A percentile compares a stretch with the other conserved stretches of the same genome.
phyloP scores from a whole-genome alignment of 192 early-diverging fungal species.

The Backusella morwellensis region DNA sequence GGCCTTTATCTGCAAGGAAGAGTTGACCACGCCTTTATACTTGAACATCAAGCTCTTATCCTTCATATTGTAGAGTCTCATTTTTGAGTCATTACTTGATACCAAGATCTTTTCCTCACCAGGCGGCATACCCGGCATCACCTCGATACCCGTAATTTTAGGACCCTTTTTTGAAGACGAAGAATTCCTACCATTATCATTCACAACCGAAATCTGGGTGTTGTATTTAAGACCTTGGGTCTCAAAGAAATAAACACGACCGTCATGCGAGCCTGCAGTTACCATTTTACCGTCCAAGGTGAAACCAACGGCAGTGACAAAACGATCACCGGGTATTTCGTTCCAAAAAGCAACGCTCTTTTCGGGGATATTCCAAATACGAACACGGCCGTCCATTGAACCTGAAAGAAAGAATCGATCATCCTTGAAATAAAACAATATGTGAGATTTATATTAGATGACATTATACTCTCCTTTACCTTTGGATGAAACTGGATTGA shows the following conservation, averaged over 20 bases:
- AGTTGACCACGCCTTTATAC: conserved; percentile 74
- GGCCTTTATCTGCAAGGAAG: conserved; percentile 64
- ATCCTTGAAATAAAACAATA: conserved; percentile 16
- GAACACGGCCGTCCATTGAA: conserved; percentile 70
- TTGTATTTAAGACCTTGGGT: conserved; percentile 70
- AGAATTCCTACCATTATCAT: conserved; percentile 20
- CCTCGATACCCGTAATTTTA: conserved; percentile 81
- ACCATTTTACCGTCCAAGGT: conserved; percentile 62
- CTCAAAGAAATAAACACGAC: conserved; percentile 78
- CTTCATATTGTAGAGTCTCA: conserved; percentile 71
- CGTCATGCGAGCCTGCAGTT: conserved; percentile 71
- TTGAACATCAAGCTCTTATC: conserved; percentile 71
- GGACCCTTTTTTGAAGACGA: conserved; percentile 53
- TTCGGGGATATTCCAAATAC: conserved; percentile 78
- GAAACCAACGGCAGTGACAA: conserved; percentile 76
- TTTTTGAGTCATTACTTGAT: conserved; percentile 74
- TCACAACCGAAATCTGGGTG: conserved; percentile 71
- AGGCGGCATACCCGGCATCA: conserved; percentile 45
- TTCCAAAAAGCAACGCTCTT: conserved; percentile 74
- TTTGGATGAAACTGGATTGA: conserved; percentile 77
- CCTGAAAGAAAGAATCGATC: conserved; percentile 54
- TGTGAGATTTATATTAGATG: not conserved
- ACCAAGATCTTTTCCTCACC: conserved; percentile 64
- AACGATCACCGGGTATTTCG: conserved; percentile 59
- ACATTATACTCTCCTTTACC: conserved; percentile 9